Conservation (phyloP, 2,329 filamentous ascomycete genomes). For the Aspergillus eucalypticola region DNA sequence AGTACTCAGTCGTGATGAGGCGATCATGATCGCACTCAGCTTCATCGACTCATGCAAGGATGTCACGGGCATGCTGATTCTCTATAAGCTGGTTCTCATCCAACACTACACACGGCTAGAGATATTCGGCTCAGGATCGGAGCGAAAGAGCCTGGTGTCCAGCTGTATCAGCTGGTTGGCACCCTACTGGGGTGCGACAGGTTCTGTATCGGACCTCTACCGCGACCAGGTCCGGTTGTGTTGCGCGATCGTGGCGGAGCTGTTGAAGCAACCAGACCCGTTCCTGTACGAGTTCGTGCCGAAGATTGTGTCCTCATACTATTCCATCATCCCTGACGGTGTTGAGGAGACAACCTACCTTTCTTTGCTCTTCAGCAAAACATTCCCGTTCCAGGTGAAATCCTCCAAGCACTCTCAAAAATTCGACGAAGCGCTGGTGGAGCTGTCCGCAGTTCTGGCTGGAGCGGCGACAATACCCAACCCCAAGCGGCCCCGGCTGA, state of each 20-base stretch:
- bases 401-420: constrained; percentile 59
- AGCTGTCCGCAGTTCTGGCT: constrained; percentile 84
- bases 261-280: constrained; percentile 74
- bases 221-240: constrained; percentile 90
- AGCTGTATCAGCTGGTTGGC: constrained; percentile 89
- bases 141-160: constrained; percentile 70
- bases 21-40: constrained; percentile 85
- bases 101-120: constrained; percentile 84
- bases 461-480: constrained; percentile 73
- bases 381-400: constrained; percentile 84
- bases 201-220: constrained; percentile 78
- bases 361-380: constrained; percentile 84
- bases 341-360: constrained; percentile 62
- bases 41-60: constrained; percentile 88
- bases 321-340: constrained; percentile 69
- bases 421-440: constrained; percentile 85
- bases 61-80: constrained; percentile 84
- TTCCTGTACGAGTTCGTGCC: constrained; percentile 87
- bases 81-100: constrained; percentile 91
- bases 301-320: constrained; percentile 87
- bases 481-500: constrained; percentile 73
- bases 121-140: constrained; percentile 76
- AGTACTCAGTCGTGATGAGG: constrained; percentile 77
- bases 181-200: constrained; percentile 83
- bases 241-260: constrained; percentile 86